Base-by-base conservation (phyloP, 768 basidiomycete species). In the Pulveroboletus sp. region DNA sequence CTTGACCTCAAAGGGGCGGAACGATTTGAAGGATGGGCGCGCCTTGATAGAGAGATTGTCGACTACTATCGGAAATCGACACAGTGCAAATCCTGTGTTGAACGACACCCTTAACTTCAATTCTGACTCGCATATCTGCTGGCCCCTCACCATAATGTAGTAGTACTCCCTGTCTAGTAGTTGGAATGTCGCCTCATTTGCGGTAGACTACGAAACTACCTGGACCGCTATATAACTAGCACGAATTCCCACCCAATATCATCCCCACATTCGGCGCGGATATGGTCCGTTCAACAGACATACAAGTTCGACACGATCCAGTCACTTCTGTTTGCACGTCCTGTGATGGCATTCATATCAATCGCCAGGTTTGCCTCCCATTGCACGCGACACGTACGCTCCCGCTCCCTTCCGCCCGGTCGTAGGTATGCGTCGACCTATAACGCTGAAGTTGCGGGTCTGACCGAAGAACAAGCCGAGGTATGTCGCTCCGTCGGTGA, bases 391-490 rank as follows among this genome's bases (percentile, higher is more conserved):
- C 27, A 32, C 32, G 4, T 39, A 32, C 54, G 50, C 32, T 22
- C 39, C 14, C 35, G 43, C 22, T 20, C 32, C 30, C 20, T 37
- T 19, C 19, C 27, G 29, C 42, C 27, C 27, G 32, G 46, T 32
- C 39, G 32, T 6, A 55, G 64, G 45, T 27, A 47, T 47, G 56
- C 41, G 1, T 85, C 84, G 1, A 83, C 79, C 43, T 93, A 92
- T 60, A 89, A 86, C 57, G 56, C 73, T 3, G 79, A 86, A 51
- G 66, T 92, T 31, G 85, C 89, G 1, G 89, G 90, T 17, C 73
- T 94, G 37, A 86, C 79, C 2, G 82, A 85, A 24, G 88, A 90
- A 41, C 90, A 93, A 62, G 74, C 73, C 26, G 90, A 93, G 75
- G 91, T 89, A 58, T 49, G 74, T 64, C 30, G 34, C 31, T 29